phyloP scores from a whole-genome alignment of 768 basidiomycete genomes.

The Lepiota venenata region DNA sequence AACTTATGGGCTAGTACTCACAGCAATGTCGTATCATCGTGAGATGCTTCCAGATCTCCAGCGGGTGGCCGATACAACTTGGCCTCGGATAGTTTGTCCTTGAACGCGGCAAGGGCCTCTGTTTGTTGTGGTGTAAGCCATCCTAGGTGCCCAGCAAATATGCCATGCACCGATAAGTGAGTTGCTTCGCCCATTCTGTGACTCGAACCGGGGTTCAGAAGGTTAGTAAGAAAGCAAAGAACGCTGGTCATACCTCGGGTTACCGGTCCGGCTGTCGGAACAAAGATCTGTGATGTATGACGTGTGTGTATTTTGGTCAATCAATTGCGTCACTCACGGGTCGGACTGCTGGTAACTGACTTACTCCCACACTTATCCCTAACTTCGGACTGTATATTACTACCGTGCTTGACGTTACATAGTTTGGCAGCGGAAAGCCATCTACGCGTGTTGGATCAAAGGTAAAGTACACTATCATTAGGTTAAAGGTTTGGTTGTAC shows the following conservation, averaged over 20 bases:
- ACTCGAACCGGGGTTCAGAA: neutral
- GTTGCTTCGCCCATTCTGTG: neutral
- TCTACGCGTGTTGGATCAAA: neutral
- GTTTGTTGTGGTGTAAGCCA: constrained; percentile 50
- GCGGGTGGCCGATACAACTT: constrained; percentile 46
- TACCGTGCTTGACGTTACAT: too few relatives aligned
- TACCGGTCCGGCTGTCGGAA: neutral
- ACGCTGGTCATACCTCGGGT: neutral
- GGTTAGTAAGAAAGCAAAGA: neutral
- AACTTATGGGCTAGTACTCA: constrained; percentile 28
- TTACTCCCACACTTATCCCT: too few relatives aligned
- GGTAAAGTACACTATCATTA: neutral
- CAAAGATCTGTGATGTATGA: too few relatives aligned
- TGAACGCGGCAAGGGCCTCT: constrained; percentile 50
- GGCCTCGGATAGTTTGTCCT: constrained; percentile 41
- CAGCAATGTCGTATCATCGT: constrained; percentile 68
- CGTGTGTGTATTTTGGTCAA: too few relatives aligned
- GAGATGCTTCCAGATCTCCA: constrained; percentile 37
- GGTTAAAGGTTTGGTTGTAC: neutral
- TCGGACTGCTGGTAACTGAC: too few relatives aligned
- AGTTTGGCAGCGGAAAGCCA: too few relatives aligned
- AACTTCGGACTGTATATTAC: too few relatives aligned
- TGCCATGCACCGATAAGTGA: neutral
- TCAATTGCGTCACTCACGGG: too few relatives aligned
- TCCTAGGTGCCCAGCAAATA: constrained; percentile 48